Evolutionary conservation across 2,329 filamentous ascomycete genomes (phyloP), one percentile per base, ranked within the genome.

Genomic region (Fusarium anthophilum): DNA sequence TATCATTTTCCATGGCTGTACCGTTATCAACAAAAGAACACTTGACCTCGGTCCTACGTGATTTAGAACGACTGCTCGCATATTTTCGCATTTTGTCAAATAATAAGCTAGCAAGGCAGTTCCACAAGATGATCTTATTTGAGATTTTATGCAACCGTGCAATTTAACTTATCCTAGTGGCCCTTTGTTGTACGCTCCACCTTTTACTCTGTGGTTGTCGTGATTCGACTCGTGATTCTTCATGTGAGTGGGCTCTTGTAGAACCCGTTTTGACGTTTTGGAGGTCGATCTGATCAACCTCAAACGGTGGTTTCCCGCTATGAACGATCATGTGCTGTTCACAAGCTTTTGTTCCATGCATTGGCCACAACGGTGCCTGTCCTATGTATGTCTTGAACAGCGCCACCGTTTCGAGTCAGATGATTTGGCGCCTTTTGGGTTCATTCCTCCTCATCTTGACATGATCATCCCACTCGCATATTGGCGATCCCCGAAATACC

Each of bases 141-240:
- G 45, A 57, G 66, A 61, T 64, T 76, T 59, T 54, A 72, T 76
- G 74, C 58, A 39, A 60, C 62, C 50, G 55, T 74, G 69, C 70
- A 67, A 60, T 70, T 65, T 70, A 65, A 70, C 41, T 63, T 41
- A 61, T 61, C 53, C 62, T 39, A 64, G 55, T 47, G 39, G 59
- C 44, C 32, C 54, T 63, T 65, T 63, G 51, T 63, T 41, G 47
- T 35, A 54, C 15, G 38, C 37, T 61, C 68, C 62, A 72, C 60
- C 43, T 64, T 55, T 32, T 60, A 18, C 43, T 53, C 39, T 50
- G 53, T 47, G 39, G 68, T 68, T 57, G 60, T 71, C 60, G 66
- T 77, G 76, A 65, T 76, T 66, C 53, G 70, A 67, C 74, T 45
- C 72, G 70, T 77, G 76, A 77, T 78, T 65, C 53, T 68, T 63